Percentiles rank a stretch among this genome's conserved stretches.
Evolutionary conservation across 2,329 filamentous ascomycete species (phyloP).

Genomic region (Teratosphaeria destructans): DNA sequence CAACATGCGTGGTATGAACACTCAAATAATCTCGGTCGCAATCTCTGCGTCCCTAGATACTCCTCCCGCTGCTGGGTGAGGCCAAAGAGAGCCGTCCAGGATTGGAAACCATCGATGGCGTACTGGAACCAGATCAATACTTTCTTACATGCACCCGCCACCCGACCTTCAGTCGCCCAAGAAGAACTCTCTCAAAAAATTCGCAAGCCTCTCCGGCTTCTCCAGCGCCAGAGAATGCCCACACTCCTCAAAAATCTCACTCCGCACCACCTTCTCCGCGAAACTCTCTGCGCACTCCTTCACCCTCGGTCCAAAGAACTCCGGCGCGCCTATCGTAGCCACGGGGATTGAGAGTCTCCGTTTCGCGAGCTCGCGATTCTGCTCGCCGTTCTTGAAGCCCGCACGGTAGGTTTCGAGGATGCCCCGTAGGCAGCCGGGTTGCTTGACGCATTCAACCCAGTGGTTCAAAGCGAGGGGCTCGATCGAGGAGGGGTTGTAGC

Average conservation of each 20-base stretch:
- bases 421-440: constrained; percentile 24
- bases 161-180: constrained; percentile 3
- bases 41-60: neutral
- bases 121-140: neutral
- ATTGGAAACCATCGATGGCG: no score
- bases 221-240: constrained; percentile 27
- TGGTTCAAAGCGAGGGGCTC: constrained; percentile 26
- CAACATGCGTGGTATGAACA: neutral
- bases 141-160: neutral
- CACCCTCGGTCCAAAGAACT: constrained; percentile 26
- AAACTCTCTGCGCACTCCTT: constrained; percentile 22
- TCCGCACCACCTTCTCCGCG: constrained; percentile 20
- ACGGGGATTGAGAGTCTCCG: constrained; percentile 22
- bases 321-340: constrained; percentile 27
- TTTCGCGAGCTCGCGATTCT: constrained; percentile 20
- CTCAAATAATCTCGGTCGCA: neutral
- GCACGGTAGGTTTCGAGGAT: constrained; percentile 27
- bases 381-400: constrained; percentile 24
- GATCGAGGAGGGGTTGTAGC: constrained; percentile 28
- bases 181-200: constrained; percentile 18
- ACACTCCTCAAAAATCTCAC: constrained; percentile 26
- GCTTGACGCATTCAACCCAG: constrained; percentile 24
- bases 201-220: constrained; percentile 22
- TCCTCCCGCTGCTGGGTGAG: neutral
- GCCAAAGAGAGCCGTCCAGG: no score